A percentile compares a stretch with the other conserved stretches of the same genome.
phyloP scores from a whole-genome alignment of 1,284 basidiomycete species.

The Ganoderma multipileum region DNA sequence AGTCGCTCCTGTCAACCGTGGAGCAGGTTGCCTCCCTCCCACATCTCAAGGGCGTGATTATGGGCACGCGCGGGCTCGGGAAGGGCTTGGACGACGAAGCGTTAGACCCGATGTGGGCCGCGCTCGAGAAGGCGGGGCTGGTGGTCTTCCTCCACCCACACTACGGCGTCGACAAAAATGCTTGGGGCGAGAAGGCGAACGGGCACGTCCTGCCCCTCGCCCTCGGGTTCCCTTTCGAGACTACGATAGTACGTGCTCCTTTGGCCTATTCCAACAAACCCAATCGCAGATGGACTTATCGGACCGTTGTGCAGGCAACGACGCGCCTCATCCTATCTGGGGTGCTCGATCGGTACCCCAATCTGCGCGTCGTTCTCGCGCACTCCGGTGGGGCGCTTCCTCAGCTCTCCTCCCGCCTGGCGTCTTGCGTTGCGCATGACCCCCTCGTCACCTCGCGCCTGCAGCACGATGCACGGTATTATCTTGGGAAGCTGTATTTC shows the following conservation, averaged over 20 bases:
- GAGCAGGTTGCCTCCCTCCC: conserved; percentile 68
- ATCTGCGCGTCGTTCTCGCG: conserved; percentile 77
- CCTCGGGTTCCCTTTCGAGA: conserved; percentile 89
- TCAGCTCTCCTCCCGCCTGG: conserved; percentile 80
- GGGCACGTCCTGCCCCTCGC: conserved; percentile 88
- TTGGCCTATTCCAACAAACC: background rate
- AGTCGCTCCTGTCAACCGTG: conserved; percentile 66
- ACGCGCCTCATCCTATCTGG: conserved; percentile 84
- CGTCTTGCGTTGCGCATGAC: conserved; percentile 86
- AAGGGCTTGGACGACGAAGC: conserved; percentile 80
- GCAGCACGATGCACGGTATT: conserved; percentile 83
- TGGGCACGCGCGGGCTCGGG: conserved; percentile 82
- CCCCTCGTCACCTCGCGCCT: conserved; percentile 77
- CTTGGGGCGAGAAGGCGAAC: conserved; percentile 78
- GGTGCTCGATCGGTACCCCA: conserved; percentile 78
- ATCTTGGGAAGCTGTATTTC: conserved; percentile 80
- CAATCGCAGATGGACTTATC: background rate
- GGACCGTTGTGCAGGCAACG: conserved; percentile 57
- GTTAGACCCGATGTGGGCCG: conserved; percentile 81
- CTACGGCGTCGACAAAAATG: conserved; percentile 72
- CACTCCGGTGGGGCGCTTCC: conserved; percentile 87
- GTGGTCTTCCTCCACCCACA: conserved; percentile 86
- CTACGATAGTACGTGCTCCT: conserved; percentile 70
- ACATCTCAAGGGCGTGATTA: conserved; percentile 80
- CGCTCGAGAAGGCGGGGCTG: conserved; percentile 69